Evolutionary conservation across 169 alveolate genomes (phyloP).

Genomic region (Blepharisma undulans): DNA sequence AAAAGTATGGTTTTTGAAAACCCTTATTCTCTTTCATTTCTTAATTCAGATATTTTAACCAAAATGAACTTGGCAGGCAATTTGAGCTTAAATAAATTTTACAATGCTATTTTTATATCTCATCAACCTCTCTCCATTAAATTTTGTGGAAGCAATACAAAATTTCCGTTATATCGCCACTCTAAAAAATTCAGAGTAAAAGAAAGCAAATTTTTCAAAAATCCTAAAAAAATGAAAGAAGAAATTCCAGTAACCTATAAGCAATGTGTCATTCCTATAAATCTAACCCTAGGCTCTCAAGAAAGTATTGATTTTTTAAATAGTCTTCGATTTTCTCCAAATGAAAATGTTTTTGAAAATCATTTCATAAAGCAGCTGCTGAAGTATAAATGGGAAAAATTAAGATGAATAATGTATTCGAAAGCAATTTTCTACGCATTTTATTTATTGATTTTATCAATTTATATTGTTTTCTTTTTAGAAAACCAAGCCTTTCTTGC

Average conservation of each 20-base stretch:
- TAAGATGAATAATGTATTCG: neutral
- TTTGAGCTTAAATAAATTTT: neutral
- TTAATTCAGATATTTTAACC: neutral
- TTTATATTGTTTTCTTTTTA: neutral
- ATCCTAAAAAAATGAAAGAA: neutral
- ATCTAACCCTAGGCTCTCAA: neutral
- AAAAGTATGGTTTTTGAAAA: neutral
- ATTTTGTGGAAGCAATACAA: too few relatives aligned
- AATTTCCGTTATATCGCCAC: neutral
- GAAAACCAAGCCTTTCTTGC: neutral
- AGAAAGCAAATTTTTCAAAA: neutral
- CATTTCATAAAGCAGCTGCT: neutral
- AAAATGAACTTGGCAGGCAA: neutral
- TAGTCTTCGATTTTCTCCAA: neutral
- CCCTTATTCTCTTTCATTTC: neutral
- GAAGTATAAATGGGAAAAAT: neutral
- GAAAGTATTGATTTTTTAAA: constrained; percentile 24
- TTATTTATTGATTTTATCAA: neutral
- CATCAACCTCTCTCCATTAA: neutral
- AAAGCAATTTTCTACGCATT: neutral
- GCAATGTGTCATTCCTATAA: neutral
- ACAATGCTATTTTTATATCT: neutral
- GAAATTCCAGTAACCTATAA: neutral
- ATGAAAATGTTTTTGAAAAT: neutral
- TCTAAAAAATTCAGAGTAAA: too few relatives aligned